Evolutionary conservation across 495 filamentous ascomycete genomes (phyloP), one percentile per base, ranked within the genome.

Genomic region (Aspergillus sclerotiicarbonarius): DNA sequence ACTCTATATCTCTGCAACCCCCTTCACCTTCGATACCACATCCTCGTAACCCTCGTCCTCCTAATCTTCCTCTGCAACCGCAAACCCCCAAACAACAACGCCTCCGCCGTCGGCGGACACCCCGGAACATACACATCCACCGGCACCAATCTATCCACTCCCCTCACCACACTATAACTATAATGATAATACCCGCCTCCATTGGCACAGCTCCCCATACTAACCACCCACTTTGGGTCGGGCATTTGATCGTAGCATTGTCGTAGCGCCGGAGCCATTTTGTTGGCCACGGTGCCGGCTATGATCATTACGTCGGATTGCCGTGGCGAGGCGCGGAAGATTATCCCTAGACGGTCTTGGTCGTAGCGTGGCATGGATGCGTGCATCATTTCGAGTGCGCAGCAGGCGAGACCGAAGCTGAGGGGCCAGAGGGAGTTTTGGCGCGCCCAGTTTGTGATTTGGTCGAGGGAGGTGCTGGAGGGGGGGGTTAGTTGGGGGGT

Each of bases 181-280:
- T 96, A 95, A 71, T 96, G 92, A 66, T 96, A 96, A 74, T 96
- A 96, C 45, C 91, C 91, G 54, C 91, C 91, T 33, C 91, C 92
- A 71, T 96, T 96, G 59, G 91, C 92, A 71, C 91, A 96, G 60
- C 82, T 87, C 8, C 91, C 91, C 91, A 96, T 96, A 58, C 83
- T 87, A 68, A 96, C 85, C 41, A 96, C 92, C 92, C 92, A 96
- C 64, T 87, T 79, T 12, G 91, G 91, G 12, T 96, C 91, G 8
- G 91, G 91, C 91, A 96, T 96, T 80, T 96, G 91, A 70, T 96
- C 91, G 73, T 96, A 96, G 21, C 93, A 89, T 73, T 93, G 91
- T 61, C 91, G 78, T 69, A 96, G 76, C 5, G 91, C 92, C 13
- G 91, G 90, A 2, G 91, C 92, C 92, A 96, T 96, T 80, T 96